phyloP scores from a whole-genome alignment of 371 early-diverging fungal species.

The Rhizopus arrhizus region DNA sequence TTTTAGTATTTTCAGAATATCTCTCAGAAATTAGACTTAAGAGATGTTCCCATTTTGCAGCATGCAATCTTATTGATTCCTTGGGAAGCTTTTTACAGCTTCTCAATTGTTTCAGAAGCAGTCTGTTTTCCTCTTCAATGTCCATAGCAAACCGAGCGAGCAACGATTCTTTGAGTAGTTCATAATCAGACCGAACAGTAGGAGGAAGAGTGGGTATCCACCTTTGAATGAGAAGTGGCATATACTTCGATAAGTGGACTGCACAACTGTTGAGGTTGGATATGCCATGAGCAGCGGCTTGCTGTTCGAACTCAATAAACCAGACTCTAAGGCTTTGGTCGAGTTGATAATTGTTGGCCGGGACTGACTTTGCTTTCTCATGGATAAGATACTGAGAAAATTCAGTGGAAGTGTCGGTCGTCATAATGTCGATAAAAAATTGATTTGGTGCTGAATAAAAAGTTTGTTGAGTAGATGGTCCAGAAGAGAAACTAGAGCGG shows the following conservation, averaged over 20 bases:
- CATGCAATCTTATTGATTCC: constrained; percentile 10
- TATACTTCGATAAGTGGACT: background rate
- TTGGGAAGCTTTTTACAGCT: background rate
- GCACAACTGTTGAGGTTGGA: background rate
- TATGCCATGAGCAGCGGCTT: constrained; percentile 2
- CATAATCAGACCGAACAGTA: background rate
- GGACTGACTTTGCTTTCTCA: background rate
- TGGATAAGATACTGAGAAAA: background rate
- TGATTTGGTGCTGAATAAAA: background rate
- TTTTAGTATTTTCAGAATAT: constrained; percentile 8
- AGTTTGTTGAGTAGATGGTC: too few relatives aligned
- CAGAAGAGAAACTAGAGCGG: too few relatives aligned
- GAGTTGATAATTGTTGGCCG: background rate
- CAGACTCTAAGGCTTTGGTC: background rate
- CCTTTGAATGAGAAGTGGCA: constrained; percentile 3
- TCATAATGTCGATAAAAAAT: background rate
- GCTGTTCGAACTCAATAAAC: background rate
- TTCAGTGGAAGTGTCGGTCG: background rate
- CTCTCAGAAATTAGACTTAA: constrained; percentile 5
- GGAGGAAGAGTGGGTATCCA: background rate
- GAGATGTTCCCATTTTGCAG: constrained; percentile 7
- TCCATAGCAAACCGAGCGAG: constrained; percentile 2
- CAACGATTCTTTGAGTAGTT: background rate
- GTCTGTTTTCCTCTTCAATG: constrained; percentile 5
- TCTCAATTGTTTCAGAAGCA: constrained; percentile 2